These are phyloP conservation scores for Nelumbo lutea DNA, from an alignment of 164 flowering plant genomes.

Conservation along the genomic window DNA sequence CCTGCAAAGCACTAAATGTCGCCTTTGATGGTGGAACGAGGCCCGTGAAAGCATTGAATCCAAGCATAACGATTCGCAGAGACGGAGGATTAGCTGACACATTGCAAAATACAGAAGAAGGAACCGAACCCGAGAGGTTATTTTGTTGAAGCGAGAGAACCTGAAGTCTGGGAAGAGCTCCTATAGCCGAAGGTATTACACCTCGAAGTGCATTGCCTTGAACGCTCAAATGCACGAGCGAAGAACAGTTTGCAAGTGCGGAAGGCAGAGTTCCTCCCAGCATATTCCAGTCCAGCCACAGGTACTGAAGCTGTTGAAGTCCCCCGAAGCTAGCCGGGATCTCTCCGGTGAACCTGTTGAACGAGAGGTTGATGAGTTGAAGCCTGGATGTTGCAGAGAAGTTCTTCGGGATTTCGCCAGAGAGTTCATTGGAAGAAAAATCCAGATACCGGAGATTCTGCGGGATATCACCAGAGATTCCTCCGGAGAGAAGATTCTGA, in stretches of 20 bases:
- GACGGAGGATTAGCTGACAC: slow-evolving; percentile 39
- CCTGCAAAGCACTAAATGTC: slow-evolving; percentile 39
- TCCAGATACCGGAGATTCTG: background rate
- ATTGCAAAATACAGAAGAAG: slow-evolving; percentile 41
- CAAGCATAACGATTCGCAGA: slow-evolving; percentile 10
- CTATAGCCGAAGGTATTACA: slow-evolving; percentile 54
- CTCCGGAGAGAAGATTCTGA: no score
- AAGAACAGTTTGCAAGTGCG: slow-evolving; percentile 31
- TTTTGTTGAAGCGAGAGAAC: slow-evolving; percentile 59
- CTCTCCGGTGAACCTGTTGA: slow-evolving; percentile 36
- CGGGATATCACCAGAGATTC: slow-evolving; percentile 48
- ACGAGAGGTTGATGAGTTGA: slow-evolving; percentile 11
- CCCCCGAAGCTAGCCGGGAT: slow-evolving; percentile 33
- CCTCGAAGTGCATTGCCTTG: slow-evolving; percentile 29
- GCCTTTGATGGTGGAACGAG: slow-evolving; percentile 30
- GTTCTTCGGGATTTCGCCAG: slow-evolving; percentile 4
- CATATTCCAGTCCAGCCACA: slow-evolving; percentile 63
- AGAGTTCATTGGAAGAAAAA: no score
- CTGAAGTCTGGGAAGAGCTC: slow-evolving; percentile 45
- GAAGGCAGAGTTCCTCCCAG: slow-evolving; percentile 74
- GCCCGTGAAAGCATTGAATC: slow-evolving; percentile 60
- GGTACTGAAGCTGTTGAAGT: slow-evolving; percentile 49
- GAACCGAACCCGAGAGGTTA: slow-evolving; percentile 55
- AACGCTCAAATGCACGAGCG: slow-evolving; percentile 47
- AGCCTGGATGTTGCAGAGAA: slow-evolving; percentile 33